phyloP scores from a whole-genome alignment of 495 filamentous ascomycete species.

The Podospora bellae-mahoneyi region DNA sequence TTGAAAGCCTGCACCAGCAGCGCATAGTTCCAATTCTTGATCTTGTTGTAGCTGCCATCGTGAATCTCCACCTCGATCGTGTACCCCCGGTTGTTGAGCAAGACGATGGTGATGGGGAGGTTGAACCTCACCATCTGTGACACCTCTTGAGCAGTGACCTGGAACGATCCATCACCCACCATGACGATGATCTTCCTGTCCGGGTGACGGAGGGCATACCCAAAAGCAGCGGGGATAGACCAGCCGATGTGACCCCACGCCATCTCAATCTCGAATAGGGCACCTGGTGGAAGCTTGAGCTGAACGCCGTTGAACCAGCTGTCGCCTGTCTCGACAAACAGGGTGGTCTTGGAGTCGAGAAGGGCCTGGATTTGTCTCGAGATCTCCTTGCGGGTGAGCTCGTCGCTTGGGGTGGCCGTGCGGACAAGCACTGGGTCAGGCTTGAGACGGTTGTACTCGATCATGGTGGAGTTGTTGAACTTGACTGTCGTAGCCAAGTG shows the following conservation, averaged over 20 bases:
- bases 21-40: slow-evolving; percentile 30
- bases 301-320: slow-evolving; percentile 30
- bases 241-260: slow-evolving; percentile 34
- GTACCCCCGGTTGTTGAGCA: slow-evolving; percentile 50
- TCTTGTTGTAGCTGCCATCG: slow-evolving; percentile 34
- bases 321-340: slow-evolving; percentile 30
- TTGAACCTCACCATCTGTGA: slow-evolving; percentile 31
- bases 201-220: slow-evolving; percentile 23
- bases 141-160: slow-evolving; percentile 33
- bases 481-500: slow-evolving; percentile 15
- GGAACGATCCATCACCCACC: slow-evolving; percentile 32
- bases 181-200: slow-evolving; percentile 24
- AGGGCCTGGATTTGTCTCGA: slow-evolving; percentile 21
- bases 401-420: slow-evolving; percentile 10
- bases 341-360: slow-evolving; percentile 11
- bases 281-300: slow-evolving; percentile 21
- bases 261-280: slow-evolving; percentile 33
- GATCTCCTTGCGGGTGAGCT: slow-evolving; percentile 25
- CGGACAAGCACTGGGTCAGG: slow-evolving; percentile 18
- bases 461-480: slow-evolving; percentile 22
- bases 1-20: slow-evolving; percentile 26
- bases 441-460: slow-evolving; percentile 26
- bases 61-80: slow-evolving; percentile 53
- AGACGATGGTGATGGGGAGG: slow-evolving; percentile 30
- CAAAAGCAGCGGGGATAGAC: slow-evolving; percentile 28